Percentiles rank a stretch among this genome's conserved stretches.
Evolutionary conservation across 176 grass and related monocot species (phyloP).

Genomic region (Ampelocalamus luodianensis): DNA sequence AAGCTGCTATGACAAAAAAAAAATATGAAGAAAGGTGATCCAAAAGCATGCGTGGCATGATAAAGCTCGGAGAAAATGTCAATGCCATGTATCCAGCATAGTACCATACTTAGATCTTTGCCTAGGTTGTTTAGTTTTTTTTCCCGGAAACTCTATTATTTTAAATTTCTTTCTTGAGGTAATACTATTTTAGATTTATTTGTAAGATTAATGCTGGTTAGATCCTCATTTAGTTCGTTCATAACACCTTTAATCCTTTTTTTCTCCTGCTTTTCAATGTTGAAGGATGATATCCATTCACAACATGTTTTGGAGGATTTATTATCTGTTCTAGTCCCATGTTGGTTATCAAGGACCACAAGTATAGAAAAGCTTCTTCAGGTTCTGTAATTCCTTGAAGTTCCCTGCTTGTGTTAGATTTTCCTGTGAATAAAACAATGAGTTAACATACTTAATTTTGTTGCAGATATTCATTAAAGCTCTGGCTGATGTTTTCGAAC

Average conservation of each 20-base stretch:
- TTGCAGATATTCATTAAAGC: constrained; percentile 92
- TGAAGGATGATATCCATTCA: constrained; percentile 81
- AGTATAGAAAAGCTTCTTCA: constrained; percentile 85
- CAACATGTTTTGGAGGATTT: constrained; percentile 82
- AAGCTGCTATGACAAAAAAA: too few relatives aligned
- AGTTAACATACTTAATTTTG: constrained; percentile 6
- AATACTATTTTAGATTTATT: constrained; percentile 2
- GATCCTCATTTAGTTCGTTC: constrained; percentile 10
- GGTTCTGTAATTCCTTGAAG: constrained; percentile 44
- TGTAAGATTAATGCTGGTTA: not conserved
- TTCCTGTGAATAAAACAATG: constrained; percentile 13
- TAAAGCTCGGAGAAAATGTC: too few relatives aligned
- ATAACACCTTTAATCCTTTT: constrained; percentile 29
- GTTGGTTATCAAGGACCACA: constrained; percentile 79
- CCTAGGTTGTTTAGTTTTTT: not conserved
- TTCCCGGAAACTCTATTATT: not conserved
- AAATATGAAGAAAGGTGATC: too few relatives aligned
- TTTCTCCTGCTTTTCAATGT: constrained; percentile 24
- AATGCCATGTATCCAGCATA: too few relatives aligned
- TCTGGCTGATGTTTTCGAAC: constrained; percentile 70
- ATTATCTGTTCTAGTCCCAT: constrained; percentile 77
- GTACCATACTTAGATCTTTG: not conserved
- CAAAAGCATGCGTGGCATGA: too few relatives aligned
- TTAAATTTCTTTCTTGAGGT: constrained; percentile 16
- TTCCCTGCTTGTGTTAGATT: constrained; percentile 38